Base-by-base conservation (phyloP, 116 monocot genomes). In the Papilionanthe hybrid region DNA sequence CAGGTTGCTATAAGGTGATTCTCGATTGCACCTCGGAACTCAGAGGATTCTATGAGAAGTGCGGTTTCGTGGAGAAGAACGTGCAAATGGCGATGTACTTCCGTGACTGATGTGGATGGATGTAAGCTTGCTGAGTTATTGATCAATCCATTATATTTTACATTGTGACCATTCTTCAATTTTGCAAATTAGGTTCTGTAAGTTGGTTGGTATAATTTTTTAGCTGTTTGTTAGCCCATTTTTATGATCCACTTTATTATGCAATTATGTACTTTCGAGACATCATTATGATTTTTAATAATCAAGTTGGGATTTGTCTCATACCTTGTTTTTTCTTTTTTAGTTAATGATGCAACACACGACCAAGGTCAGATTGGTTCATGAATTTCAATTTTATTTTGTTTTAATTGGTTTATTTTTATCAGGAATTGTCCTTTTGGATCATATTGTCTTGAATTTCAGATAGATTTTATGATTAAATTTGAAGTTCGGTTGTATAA, bases 1-100 rank as follows among this genome's bases (percentile, higher is more conserved):
- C 75, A 4, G 94, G 93, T 9, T 98, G 97, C 79, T 94, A 94
- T 83, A 98, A 98, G 88, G 94, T 98, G 25, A 92, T 97, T 20
- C 89, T 97, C 9, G 94, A 91, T 29, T 97, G 94, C 72, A 76
- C 84, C 3, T 65, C 81, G 44, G 97, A 94, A 42, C 81, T 80
- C 49, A 79, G 84, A 30, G 85, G 82, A 5, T 98, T 91, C 81
- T 94, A 98, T 44, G 86, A 84, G 80, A 91, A 86, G 67, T 94
- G 91, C 55, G 97, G 94, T 42, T 97, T 93, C 75, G 76, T 74
- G 60, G 90, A 97, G 89, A 97, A 92, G 88, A 87, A 85, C 29
- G 82, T 94, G 76, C 94, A 97, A 79, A 92, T 97, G 97, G 90
- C 92, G 0, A 57, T 91, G 42, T 92, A 97, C 84, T 94, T 97